Evolutionary conservation across 148 eudicot genomes (phyloP).

Genomic region (Diospyros lotus): DNA sequence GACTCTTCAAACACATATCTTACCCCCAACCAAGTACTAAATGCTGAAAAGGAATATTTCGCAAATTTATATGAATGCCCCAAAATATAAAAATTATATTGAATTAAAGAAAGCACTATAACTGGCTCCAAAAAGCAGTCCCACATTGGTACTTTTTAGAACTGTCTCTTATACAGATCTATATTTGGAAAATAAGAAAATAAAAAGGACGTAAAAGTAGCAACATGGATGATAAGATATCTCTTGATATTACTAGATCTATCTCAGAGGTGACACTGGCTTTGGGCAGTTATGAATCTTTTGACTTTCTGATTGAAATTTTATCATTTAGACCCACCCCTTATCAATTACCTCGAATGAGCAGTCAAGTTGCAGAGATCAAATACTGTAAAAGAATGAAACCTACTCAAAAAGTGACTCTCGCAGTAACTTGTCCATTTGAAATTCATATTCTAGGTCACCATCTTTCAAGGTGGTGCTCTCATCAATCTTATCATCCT

Average conservation of each 20-base stretch:
- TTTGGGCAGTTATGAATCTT: not conserved
- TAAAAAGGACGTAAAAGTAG: not conserved
- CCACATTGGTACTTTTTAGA: not conserved
- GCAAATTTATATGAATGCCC: not conserved
- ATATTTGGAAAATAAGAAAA: not conserved
- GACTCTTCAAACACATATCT: not conserved
- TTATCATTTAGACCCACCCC: not conserved
- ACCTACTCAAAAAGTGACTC: slow-evolving; percentile 73
- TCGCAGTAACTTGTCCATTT: slow-evolving; percentile 77
- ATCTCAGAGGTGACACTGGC: too few species aligned
- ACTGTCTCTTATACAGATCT: not conserved
- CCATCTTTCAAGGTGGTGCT: slow-evolving; percentile 81
- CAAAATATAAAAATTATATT: not conserved
- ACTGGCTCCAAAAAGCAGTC: not conserved
- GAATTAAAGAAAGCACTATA: not conserved
- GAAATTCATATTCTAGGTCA: slow-evolving; percentile 73
- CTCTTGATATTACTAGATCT: not conserved
- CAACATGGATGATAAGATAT: not conserved
- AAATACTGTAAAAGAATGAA: slow-evolving; percentile 1
- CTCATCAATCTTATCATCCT: slow-evolving; percentile 51
- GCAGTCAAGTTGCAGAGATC: not conserved
- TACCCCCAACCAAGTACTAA: not conserved
- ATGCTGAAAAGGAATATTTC: not conserved
- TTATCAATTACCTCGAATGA: not conserved
- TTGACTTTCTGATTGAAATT: not conserved